A percentile compares a stretch with the other conserved stretches of the same genome.
Evolutionary conservation across 2,329 filamentous ascomycete species (phyloP).

Genomic region (Trichoderma citrinoviride): DNA sequence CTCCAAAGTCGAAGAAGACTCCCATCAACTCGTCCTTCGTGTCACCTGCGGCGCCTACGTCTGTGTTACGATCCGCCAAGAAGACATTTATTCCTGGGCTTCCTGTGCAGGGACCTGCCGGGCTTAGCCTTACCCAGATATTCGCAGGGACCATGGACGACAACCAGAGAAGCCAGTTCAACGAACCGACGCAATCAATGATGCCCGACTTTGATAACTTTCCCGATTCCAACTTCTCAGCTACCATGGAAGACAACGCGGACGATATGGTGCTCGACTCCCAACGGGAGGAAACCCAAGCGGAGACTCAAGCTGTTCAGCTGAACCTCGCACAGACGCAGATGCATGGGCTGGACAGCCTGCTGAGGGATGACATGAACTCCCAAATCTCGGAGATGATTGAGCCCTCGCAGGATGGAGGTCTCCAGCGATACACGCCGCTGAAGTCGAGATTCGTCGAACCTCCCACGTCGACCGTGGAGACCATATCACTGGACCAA

Average conservation of each 20-base stretch:
- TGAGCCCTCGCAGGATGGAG: slow-evolving; percentile 77
- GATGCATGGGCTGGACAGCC: slow-evolving; percentile 55
- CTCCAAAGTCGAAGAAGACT: slow-evolving; percentile 49
- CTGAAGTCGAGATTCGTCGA: slow-evolving; percentile 65
- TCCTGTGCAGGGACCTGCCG: slow-evolving; percentile 58
- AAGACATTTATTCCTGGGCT: slow-evolving; percentile 70
- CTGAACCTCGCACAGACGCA: slow-evolving; percentile 62
- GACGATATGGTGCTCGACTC: slow-evolving; percentile 52
- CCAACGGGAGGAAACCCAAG: slow-evolving; percentile 39
- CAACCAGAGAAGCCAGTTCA: slow-evolving; percentile 43
- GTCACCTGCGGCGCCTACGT: slow-evolving; percentile 58
- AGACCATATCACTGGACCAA: slow-evolving; percentile 57
- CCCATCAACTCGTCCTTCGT: slow-evolving; percentile 42
- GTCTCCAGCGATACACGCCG: slow-evolving; percentile 71
- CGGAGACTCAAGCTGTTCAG: slow-evolving; percentile 45
- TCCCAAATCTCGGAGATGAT: slow-evolving; percentile 69
- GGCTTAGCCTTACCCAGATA: slow-evolving; percentile 80
- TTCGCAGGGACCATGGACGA: slow-evolving; percentile 86
- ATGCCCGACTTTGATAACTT: slow-evolving; percentile 59
- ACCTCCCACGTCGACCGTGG: slow-evolving; percentile 64
- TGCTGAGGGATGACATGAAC: slow-evolving; percentile 45
- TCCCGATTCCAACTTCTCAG: slow-evolving; percentile 60
- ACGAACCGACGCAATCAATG: slow-evolving; percentile 43
- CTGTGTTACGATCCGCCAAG: slow-evolving; percentile 64
- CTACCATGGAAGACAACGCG: slow-evolving; percentile 52